Base-by-base conservation (phyloP, 2,329 filamentous ascomycete species). In the Penicillium sp. region DNA sequence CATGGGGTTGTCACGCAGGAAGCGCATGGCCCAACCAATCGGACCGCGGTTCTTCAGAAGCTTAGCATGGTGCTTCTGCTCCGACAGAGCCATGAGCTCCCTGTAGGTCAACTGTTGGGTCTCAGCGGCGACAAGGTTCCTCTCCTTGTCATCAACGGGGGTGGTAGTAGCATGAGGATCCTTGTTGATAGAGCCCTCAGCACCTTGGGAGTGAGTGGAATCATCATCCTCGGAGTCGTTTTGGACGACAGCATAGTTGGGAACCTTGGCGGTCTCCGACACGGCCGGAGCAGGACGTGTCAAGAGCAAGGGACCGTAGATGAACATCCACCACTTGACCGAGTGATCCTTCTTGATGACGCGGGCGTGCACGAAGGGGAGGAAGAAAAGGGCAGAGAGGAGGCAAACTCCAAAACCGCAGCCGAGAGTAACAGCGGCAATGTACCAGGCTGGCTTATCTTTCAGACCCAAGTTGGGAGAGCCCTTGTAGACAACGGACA, bases 21-120 rank as follows among this genome's bases (percentile, higher is more conserved):
- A 77, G 51, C 85, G 82, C 81, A 90, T 85, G 25, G 82, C 85
- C 85, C 85, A 89, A 53, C 80, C 85, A n/a, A 90, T 72, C 34
- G 82, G 83, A 16, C 84, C 82, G 1, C 68, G 67, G 41, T 71
- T 73, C 61, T 75, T 68, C 39, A 76, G 66, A 37, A 90, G 78
- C 52, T 77, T 77, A 14, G 76, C 76, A 57, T 83, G 76, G 52
- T 82, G 73, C 30, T 67, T 71, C 13, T 70, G 71, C 41, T 80
- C 68, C 6, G 73, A 77, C 39, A 78, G 64, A 3, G 67, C 71
- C 37, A 80, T 57, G 37, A 84, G 70, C 46, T 80, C 69, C 61
- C 82, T 73, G 71, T 87, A 85, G 29, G 65, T 72, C 26, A 68
- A 56, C 42, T 78, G 73, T 26, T 60, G 61, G 30, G 70, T 58